Evolutionary conservation across 371 early-diverging fungal genomes (phyloP).

Genomic region (Syncephalastrum sp.): DNA sequence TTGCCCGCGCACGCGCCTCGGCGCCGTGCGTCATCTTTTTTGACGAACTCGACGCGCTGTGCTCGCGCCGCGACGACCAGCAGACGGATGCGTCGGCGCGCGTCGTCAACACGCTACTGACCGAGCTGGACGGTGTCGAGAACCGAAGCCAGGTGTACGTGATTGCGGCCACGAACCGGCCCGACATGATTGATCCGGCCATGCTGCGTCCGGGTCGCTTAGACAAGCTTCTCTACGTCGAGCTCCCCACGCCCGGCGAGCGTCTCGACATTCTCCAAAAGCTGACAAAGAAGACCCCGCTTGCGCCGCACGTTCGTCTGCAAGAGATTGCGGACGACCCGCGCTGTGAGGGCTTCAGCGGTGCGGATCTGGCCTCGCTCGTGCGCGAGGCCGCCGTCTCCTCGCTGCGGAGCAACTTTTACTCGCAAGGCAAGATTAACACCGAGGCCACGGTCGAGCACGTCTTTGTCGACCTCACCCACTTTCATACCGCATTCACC

Average conservation of each 20-base stretch:
- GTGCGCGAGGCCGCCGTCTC: slow-evolving; percentile 89
- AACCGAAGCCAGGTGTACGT: slow-evolving; percentile 91
- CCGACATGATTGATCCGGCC: slow-evolving; percentile 99
- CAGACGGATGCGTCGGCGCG: slow-evolving; percentile 91
- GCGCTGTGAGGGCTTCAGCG: slow-evolving; percentile 83
- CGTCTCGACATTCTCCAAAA: slow-evolving; percentile 89
- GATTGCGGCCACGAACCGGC: slow-evolving; percentile 99
- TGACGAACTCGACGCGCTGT: slow-evolving; percentile 99
- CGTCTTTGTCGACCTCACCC: slow-evolving; percentile 61
- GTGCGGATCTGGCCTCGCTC: slow-evolving; percentile 94
- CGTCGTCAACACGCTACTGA: slow-evolving; percentile 97
- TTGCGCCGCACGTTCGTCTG: slow-evolving; percentile 70
- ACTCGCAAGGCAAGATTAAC: slow-evolving; percentile 24
- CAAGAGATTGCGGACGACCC: slow-evolving; percentile 70
- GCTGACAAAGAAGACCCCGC: slow-evolving; percentile 79
- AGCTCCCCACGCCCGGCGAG: slow-evolving; percentile 83
- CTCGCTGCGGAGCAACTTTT: slow-evolving; percentile 71
- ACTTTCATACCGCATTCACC: slow-evolving; percentile 82
- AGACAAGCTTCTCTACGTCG: slow-evolving; percentile 97
- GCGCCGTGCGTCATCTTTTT: slow-evolving; percentile 98
- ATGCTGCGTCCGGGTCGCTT: slow-evolving; percentile 98
- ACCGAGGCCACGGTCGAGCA: slow-evolving; percentile 17
- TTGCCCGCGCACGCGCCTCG: slow-evolving; percentile 94
- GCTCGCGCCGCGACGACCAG: slow-evolving; percentile 70
- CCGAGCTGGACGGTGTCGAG: slow-evolving; percentile 98